Base-by-base conservation (phyloP, 139 green algal species). In the Tetradesmus lagerheimii region DNA sequence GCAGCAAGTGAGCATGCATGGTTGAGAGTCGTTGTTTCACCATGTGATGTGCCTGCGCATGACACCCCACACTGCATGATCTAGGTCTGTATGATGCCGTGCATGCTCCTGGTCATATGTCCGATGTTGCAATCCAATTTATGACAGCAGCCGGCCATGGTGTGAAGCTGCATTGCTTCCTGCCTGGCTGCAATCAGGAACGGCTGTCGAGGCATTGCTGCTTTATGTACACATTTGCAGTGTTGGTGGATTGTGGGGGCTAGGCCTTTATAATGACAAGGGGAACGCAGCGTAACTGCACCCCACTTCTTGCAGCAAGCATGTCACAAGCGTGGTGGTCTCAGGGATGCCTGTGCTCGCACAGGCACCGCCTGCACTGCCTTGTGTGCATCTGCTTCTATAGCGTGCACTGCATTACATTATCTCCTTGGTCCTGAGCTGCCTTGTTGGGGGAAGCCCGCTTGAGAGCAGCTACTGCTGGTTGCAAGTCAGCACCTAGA, bases 141-240 rank as follows among this genome's bases (percentile, higher is more conserved):
- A 67, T 4, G 20, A 31, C 57, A 67, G 57, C 57, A n/a, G 57
- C 57, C 16, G 20, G 50, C 23, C 57, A 31, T 18, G 20, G 20
- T 4, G 2, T 29, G 57, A 29, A 67, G 20, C 20, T 67, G 57
- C 57, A 67, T 23, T 35, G n/a, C 67, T 78, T 78, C n/a, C 39
- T 39, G 11, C 18, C n/a, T 78, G 14, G 67, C 29, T 78, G n/a
- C 31, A 18, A 20, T 3, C 27, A 67, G 11, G n/a, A 39, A 39
- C n/a, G 8, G 67, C 67, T 78, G 67, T 78, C 67, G n/a, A 20
- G 14, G 67, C 67, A 78, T 78, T 78, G n/a, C 31, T 78, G 67
- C 67, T 41, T 78, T 75, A 29, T 39, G n/a, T 18, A 39, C 5
- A 2, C 2, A 78, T 20, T 67, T 67, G 57, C 57, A 2, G 57